Conservation (phyloP, 2,329 filamentous ascomycete genomes). For the Fusarium aywerte region DNA sequence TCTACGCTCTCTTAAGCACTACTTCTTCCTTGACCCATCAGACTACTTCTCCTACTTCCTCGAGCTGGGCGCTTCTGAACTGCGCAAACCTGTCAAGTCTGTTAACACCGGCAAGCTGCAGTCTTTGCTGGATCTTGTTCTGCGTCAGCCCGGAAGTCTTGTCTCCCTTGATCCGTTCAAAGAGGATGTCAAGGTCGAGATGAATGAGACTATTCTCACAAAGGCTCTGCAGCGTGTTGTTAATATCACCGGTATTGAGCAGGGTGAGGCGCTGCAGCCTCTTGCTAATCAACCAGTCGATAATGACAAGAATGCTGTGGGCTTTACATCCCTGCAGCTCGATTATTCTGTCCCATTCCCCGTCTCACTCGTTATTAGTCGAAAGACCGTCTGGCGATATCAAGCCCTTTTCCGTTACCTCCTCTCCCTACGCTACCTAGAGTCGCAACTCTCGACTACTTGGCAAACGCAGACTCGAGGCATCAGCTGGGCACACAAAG, state of each 20-base stretch:
- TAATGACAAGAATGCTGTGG: slow-evolving; percentile 85
- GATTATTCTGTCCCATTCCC: slow-evolving; percentile 97
- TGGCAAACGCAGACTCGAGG: slow-evolving; percentile 92
- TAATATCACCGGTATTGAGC: slow-evolving; percentile 94
- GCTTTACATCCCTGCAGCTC: slow-evolving; percentile 91
- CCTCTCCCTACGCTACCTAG: slow-evolving; percentile 87
- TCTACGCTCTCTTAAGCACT: slow-evolving; percentile 92
- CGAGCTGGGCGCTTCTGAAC: slow-evolving; percentile 87
- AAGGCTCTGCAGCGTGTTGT: slow-evolving; percentile 96
- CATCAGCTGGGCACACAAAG: slow-evolving; percentile 83
- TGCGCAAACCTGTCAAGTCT: slow-evolving; percentile 86
- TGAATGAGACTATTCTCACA: slow-evolving; percentile 93
- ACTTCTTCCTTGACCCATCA: slow-evolving; percentile 97
- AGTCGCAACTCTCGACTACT: slow-evolving; percentile 84
- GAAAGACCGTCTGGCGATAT: slow-evolving; percentile 96
- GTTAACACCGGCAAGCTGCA: slow-evolving; percentile 96
- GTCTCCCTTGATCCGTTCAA: slow-evolving; percentile 97
- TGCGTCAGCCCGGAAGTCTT: slow-evolving; percentile 95
- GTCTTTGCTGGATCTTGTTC: slow-evolving; percentile 91
- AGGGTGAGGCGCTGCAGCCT: slow-evolving; percentile 83
- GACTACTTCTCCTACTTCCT: slow-evolving; percentile 99
- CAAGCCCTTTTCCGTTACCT: slow-evolving; percentile 96
- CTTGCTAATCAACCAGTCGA: slow-evolving; percentile 75
- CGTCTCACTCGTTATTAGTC: slow-evolving; percentile 91
- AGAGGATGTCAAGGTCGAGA: slow-evolving; percentile 96